These are phyloP conservation scores for Aureobasidium sp. DNA, from an alignment of 2,329 filamentous ascomycete genomes.

Conservation along the genomic window DNA sequence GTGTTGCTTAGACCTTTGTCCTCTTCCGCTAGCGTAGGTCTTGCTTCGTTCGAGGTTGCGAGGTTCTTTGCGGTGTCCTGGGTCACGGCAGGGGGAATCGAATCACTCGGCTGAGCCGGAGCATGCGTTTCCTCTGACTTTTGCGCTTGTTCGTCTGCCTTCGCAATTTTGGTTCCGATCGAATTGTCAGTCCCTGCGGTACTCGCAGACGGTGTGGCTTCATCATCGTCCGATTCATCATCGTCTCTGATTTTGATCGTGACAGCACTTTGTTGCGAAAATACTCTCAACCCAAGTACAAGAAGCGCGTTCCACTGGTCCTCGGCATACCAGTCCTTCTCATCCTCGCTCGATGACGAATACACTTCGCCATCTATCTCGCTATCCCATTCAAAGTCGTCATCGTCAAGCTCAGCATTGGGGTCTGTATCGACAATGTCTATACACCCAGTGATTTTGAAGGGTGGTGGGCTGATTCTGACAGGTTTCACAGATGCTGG, in stretches of 20 bases:
- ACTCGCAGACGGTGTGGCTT: background rate
- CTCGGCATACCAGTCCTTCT: slow-evolving; percentile 34
- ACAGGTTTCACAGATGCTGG: background rate
- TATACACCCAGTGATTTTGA: background rate
- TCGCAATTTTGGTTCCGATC: background rate
- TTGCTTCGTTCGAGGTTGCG: background rate
- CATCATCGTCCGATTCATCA: background rate
- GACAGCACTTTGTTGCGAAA: slow-evolving; percentile 43
- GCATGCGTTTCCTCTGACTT: background rate
- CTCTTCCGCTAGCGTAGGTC: background rate
- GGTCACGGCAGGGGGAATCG: background rate
- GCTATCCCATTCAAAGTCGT: slow-evolving; percentile 27
- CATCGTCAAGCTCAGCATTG: slow-evolving; percentile 21
- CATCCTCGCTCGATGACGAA: slow-evolving; percentile 8
- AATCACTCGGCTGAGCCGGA: background rate
- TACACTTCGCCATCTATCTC: slow-evolving; percentile 18
- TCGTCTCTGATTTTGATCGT: slow-evolving; percentile 39
- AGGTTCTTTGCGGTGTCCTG: background rate
- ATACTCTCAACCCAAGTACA: slow-evolving; percentile 50
- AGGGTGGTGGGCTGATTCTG: background rate
- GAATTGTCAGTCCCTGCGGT: background rate
- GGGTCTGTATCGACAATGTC: background rate
- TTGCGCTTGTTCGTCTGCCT: background rate
- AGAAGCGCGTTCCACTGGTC: slow-evolving; percentile 55
- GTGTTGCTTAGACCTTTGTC: background rate